Evolutionary conservation across 2,329 filamentous ascomycete species (phyloP), one percentile per base, ranked within the genome.

Genomic region (Ophiobolus disseminans): DNA sequence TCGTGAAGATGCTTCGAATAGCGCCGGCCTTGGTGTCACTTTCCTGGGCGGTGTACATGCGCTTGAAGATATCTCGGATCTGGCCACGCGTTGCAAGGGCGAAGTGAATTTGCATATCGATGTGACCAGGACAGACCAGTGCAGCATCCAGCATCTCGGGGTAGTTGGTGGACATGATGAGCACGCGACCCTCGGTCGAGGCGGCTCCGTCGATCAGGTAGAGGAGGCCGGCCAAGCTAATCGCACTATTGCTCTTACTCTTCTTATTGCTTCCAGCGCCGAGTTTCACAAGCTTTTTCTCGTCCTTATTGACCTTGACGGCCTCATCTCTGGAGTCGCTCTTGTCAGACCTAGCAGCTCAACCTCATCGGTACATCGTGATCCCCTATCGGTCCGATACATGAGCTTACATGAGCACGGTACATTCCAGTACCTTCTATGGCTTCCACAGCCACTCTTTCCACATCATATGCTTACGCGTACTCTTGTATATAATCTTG

Each of bases 201-300:
- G 87, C 88, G 1, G 91, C 89, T 45, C 90, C 89, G 63, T 95
- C 90, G 31, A 95, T 90, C 48, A 88, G 87, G 70, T 95, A 95
- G 41, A 95, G 80, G 1, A 95, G 80, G 0, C 89, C 89, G 0
- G 88, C 90, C 2, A 94, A 80, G 1, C 88, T 89, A 35, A 94
- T 90, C n/a, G 80, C 73, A 11, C 70, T 63, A 40, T 68, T 69
- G 19, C 19, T 45, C 16, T 32, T 25, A 17, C 44, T 31, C 26
- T 36, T 41, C 47, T 48, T 51, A n/a, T n/a, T n/a, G n/a, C n/a
- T 55, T 1, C 31, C 44, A 17, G 53, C 58, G n/a, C 53, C 42
- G 4, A 50, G 21, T 7, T 35, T 31, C 28, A 19, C 4, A 7
- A 58, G 54, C 1, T 49, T 32, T 23, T 57, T 61, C 37, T 37